phyloP scores from a whole-genome alignment of 2,329 filamentous ascomycete genomes.

The Epichloe bromicola region DNA sequence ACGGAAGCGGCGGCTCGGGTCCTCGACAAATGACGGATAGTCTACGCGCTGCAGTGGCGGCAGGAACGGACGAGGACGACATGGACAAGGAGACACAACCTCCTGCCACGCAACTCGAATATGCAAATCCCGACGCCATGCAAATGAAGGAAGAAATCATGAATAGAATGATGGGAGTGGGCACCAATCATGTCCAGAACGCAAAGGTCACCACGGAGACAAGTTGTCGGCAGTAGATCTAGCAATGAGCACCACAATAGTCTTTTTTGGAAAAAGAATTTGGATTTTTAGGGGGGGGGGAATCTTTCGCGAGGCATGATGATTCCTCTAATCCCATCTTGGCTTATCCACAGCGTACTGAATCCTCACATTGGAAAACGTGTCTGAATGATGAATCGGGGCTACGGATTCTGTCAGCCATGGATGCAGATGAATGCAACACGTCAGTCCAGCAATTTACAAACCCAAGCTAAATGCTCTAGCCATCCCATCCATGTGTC shows the following conservation, averaged over 20 bases:
- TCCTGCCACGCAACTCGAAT: slow-evolving; percentile 39
- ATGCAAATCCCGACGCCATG: slow-evolving; percentile 36
- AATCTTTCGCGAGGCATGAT: neutral
- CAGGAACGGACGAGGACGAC: slow-evolving; percentile 8
- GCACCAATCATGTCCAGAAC: neutral
- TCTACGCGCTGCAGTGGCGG: slow-evolving; percentile 5
- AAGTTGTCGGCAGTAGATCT: neutral
- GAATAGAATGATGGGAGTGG: slow-evolving; percentile 27
- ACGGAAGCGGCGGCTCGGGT: slow-evolving; percentile 12
- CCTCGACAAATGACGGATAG: slow-evolving; percentile 3
- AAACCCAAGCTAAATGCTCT: too few relatives aligned
- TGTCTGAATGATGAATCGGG: too few relatives aligned
- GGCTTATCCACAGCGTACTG: too few relatives aligned
- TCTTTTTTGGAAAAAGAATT: too few relatives aligned
- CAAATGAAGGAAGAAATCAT: slow-evolving; percentile 30
- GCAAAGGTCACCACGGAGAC: neutral
- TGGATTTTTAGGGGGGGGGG: too few relatives aligned
- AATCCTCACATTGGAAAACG: too few relatives aligned
- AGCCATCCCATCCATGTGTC: too few relatives aligned
- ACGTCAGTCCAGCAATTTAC: too few relatives aligned
- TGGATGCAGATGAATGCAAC: too few relatives aligned
- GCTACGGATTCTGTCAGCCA: too few relatives aligned
- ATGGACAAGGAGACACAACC: slow-evolving; percentile 19
- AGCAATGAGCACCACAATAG: neutral
- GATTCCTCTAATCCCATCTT: too few relatives aligned